Evolutionary conservation across 208 protist genomes (phyloP), one percentile per base, ranked within the genome.

Genomic region (Angomonas ambiguus): DNA sequence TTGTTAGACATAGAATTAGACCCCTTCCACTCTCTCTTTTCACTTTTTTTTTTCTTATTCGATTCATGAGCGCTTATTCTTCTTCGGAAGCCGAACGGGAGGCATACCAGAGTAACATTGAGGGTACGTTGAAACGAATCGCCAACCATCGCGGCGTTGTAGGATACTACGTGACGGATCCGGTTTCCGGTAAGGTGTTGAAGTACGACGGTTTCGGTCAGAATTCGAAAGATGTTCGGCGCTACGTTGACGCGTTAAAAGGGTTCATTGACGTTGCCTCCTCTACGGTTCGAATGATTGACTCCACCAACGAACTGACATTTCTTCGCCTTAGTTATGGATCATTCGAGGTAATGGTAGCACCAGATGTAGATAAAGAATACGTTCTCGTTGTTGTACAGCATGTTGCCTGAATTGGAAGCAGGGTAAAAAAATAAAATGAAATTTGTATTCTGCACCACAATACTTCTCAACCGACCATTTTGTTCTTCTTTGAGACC

Each of bases 371-470:
- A 27, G 77, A 91, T 49, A 88, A 85, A 34, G 68, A 92, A 67
- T 94, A 89, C 73, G 85, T 72, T 10, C 76, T 94, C 58, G 66
- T 94, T 38, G 85, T 94, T 5, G 75, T 94, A 13, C 88, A 94
- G 48, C 62, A 77, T 35, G 81, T 88, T 49, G 57, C 22, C n/a
- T 51, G 38, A 11, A 35, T n/a, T n/a, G n/a, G n/a, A n/a, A n/a
- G 42, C 18, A 13, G 20, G 2, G 41, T 38, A 60, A 13, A 53
- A 34, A n/a, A 8, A 11, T 48, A 11, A 20, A 48, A 48, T n/a
- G n/a, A n/a, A n/a, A n/a, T n/a, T n/a, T n/a, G n/a, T n/a, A n/a
- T n/a, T n/a, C n/a, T n/a, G n/a, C n/a, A n/a, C n/a, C n/a, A n/a
- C n/a, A n/a, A n/a, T n/a, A n/a, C n/a, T n/a, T n/a, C n/a, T n/a